phyloP scores from a whole-genome alignment of 2,329 filamentous ascomycete species.

The Onygena corvina region DNA sequence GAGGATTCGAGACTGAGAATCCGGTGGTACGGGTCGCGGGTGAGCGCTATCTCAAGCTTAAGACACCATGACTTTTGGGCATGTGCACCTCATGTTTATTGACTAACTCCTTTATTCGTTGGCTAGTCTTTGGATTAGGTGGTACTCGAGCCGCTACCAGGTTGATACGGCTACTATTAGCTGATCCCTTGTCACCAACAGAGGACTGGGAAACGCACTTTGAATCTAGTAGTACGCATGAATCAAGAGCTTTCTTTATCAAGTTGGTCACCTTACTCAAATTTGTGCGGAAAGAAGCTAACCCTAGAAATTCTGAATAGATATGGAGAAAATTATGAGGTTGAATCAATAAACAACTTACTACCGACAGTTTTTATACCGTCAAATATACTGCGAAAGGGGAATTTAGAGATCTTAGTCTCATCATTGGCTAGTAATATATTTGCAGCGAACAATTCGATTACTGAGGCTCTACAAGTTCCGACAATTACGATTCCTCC shows the following conservation, averaged over 20 bases:
- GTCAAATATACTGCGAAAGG: constrained; percentile 43
- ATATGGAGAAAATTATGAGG: constrained; percentile 42
- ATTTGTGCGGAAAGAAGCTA: neutral
- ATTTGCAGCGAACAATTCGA: constrained; percentile 37
- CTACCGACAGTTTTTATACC: constrained; percentile 46
- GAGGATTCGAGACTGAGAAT: constrained; percentile 44
- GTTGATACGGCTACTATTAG: constrained; percentile 57
- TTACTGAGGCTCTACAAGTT: constrained; percentile 57
- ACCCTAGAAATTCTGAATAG: constrained; percentile 24
- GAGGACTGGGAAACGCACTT: constrained; percentile 57
- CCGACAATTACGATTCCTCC: constrained; percentile 59
- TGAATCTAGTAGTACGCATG: constrained; percentile 43
- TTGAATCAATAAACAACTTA: constrained; percentile 37
- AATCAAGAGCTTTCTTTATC: constrained; percentile 54
- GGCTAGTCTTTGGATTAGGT: constrained; percentile 40
- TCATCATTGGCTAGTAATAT: constrained; percentile 41
- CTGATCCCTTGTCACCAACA: constrained; percentile 54
- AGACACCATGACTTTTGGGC: neutral
- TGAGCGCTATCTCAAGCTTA: constrained; percentile 18
- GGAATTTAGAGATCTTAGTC: constrained; percentile 50
- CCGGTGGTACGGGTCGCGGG: constrained; percentile 47
- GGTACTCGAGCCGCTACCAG: constrained; percentile 41
- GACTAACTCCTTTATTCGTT: neutral
- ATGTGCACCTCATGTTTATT: constrained; percentile 5
- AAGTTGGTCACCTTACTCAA: constrained; percentile 34